phyloP scores from a whole-genome alignment of 768 basidiomycete genomes.

The Serendipita sp. region DNA sequence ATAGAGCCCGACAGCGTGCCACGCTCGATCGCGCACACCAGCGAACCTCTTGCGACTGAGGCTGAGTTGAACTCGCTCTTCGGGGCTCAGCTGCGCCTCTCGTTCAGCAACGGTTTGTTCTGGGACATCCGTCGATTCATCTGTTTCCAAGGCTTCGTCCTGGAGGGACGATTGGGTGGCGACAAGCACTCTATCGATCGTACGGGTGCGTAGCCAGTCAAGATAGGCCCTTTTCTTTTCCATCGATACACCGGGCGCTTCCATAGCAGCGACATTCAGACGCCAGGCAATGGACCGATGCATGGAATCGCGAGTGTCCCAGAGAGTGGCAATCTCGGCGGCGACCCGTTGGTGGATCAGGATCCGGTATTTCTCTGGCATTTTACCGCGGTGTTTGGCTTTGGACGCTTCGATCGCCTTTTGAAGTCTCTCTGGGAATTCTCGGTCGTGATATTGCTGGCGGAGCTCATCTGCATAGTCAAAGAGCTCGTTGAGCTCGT shows the following conservation, averaged over 20 bases:
- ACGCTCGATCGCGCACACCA: background rate
- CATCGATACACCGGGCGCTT: conserved; percentile 19
- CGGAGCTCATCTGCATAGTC: conserved; percentile 10
- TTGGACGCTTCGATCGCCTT: too few species aligned
- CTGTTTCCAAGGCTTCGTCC: background rate
- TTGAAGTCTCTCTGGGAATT: too few species aligned
- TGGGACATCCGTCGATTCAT: background rate
- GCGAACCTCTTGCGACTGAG: too few species aligned
- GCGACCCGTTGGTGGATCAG: too few species aligned
- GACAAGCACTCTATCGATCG: conserved; percentile 27
- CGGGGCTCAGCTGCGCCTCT: background rate
- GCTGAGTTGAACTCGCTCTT: too few species aligned
- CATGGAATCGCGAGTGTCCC: conserved; percentile 2
- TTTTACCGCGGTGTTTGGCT: too few species aligned
- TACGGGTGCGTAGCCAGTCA: conserved; percentile 22
- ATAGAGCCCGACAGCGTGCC: conserved; percentile 13
- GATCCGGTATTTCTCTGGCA: too few species aligned
- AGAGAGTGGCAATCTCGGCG: too few species aligned
- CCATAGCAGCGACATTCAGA: conserved; percentile 1
- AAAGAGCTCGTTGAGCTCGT: conserved; percentile 36
- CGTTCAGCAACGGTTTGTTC: too few species aligned
- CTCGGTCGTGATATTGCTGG: background rate
- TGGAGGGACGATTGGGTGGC: too few species aligned
- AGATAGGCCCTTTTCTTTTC: conserved; percentile 21
- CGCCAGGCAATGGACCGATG: conserved; percentile 5